Base-by-base conservation (phyloP, 192 early-diverging fungal species). In the Coemansia sp. region DNA sequence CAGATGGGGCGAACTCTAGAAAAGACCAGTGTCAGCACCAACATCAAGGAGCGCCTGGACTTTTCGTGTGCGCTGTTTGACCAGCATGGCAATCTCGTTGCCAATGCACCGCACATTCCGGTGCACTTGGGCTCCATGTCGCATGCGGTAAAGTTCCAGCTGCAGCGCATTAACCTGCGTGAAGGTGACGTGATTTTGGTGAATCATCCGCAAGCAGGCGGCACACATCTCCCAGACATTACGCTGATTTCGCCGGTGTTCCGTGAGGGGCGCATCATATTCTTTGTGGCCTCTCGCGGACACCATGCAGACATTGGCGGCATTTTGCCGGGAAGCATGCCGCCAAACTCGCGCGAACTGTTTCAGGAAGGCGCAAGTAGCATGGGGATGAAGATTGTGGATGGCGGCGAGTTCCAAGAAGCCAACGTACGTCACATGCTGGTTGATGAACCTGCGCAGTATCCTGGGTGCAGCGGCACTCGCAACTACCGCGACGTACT, bases 41-140 rank as follows among this genome's bases (percentile, higher is more conserved):
- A 98, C 54, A 98, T 98, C 67, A 98, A 98, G 58, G 96, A 98
- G 70, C 87, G 96, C 10, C 79, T 98, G 30, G 96, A 98, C 67
- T 98, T 98, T 68, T 93, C 90, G 2, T 98, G 96, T 63, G 96
- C 93, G 2, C 65, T 98, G 31, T 98, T 98, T 85, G 93, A 91
- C 19, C 86, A 89, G 0, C 84, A 86, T 28, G 92, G 91, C 6
- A 88, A 88, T 7, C 68, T 96, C 30, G 87, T 92, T 0, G 90
- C 91, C 10, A 95, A 93, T 46, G 87, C 91, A 4, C 92, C 92
- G 11, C 91, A 92, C 55, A 93, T 93, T 31, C 89, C 91, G 9
- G 94, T 98, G 2, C 96, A 98, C 69, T 57, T 98, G 15, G 96
- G 96, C 7, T 87, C 89, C 12, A 88, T 98, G 81, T 89, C 90